Conservation (phyloP, 176 grass and related monocot genomes). For the Oryza rufipogon region DNA sequence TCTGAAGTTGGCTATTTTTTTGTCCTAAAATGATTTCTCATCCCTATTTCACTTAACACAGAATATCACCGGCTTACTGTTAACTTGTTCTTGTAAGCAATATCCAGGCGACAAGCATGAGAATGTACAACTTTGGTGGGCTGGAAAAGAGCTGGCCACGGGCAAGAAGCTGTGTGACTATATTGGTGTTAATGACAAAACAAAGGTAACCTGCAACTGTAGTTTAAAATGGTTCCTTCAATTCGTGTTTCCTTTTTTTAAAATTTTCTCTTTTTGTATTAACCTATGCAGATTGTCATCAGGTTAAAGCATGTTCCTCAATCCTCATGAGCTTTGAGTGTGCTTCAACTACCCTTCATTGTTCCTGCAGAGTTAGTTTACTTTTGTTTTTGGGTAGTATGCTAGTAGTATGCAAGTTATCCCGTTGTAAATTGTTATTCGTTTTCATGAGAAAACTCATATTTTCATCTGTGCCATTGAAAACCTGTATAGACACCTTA, state of each 20-base stretch:
- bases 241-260: neutral
- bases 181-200: constrained; percentile 71
- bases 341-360: constrained; percentile 1
- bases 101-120: constrained; percentile 30
- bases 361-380: neutral
- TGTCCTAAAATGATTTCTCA: neutral
- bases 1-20: neutral
- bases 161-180: constrained; percentile 58
- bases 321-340: neutral
- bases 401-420: constrained; percentile 12
- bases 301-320: constrained; percentile 14
- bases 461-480: neutral
- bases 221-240: constrained; percentile 3
- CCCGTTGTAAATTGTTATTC: neutral
- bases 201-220: constrained; percentile 54
- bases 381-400: neutral
- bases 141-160: constrained; percentile 60
- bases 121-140: constrained; percentile 55
- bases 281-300: constrained; percentile 51
- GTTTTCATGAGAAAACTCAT: neutral
- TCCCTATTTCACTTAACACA: neutral
- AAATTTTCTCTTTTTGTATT: neutral
- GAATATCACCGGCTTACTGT: neutral
- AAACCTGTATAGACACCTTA: neutral
- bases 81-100: constrained; percentile 1